Conservation (phyloP, 2,329 filamentous ascomycete species). For the Paracoccidioides lutzii region DNA sequence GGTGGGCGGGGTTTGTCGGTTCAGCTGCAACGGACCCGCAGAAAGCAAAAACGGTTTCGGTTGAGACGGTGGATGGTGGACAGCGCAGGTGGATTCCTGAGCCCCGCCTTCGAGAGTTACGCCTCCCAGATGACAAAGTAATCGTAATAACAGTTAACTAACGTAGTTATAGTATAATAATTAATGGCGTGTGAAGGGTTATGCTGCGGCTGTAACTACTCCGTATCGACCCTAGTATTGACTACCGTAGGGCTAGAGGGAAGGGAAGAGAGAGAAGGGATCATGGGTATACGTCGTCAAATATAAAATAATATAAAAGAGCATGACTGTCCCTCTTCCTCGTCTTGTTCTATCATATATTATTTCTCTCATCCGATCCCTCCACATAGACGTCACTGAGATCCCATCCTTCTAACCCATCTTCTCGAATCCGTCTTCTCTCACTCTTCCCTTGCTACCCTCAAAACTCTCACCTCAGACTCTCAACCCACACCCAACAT, state of each 20-base stretch:
- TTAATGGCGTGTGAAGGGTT: no score
- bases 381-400: background rate
- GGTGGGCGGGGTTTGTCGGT: no score
- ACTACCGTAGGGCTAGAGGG: background rate
- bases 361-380: background rate
- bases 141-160: no score
- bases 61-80: no score
- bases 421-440: background rate
- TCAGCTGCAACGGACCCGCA: no score
- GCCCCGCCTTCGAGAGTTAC: no score
- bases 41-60: no score
- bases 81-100: no score
- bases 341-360: background rate
- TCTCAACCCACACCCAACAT: conserved; percentile 4
- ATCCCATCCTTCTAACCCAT: background rate
- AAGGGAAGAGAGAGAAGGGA: background rate
- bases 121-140: no score
- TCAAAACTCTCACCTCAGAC: background rate
- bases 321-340: background rate
- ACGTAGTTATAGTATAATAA: no score
- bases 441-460: background rate
- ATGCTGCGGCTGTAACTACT: no score
- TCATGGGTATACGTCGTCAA: background rate
- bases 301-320: background rate
- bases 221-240: no score